Base-by-base conservation (phyloP, 2,329 filamentous ascomycete genomes). In the Aspergillus calidoustus region DNA sequence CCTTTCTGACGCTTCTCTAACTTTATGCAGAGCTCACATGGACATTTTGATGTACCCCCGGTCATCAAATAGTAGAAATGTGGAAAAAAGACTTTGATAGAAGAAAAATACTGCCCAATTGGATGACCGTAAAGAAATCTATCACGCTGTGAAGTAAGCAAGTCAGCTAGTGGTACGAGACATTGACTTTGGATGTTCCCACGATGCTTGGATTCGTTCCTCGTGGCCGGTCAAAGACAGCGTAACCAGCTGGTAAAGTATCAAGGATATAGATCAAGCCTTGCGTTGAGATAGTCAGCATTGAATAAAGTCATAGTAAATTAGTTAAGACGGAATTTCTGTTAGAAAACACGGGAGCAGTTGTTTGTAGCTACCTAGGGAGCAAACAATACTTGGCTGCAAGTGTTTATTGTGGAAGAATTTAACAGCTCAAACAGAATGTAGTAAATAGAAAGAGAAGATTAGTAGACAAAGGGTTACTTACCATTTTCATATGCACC, bases 61-160 rank as follows among this genome's bases (percentile, higher is more conserved):
- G 81, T 78, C 81, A 87, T 86, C 25, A 88, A 69, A 69, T 82
- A 79, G 54, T 80, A 74, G 69, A 89, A 88, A 62, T 89, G 87
- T 0, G 82, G 81, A 53, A 80, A 85, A 65, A 87, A 87, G 4
- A 81, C 74, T 22, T 79, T 79, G 0, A 82, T 79, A 0, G 86
- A 88, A 50, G 86, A 80, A 59, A 84, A 88, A 17, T 72, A 75
- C 52, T 76, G 75, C 7, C 80, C 80, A 7, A 74, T 72, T 0
- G 84, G 85, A 69, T 89, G 85, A 0, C 87, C 87, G 59, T 79
- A 88, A 0, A 88, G 73, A 59, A 84, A 87, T 54, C 81, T 80
- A 69, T 88, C 86, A 8, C 80, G 68, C 70, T 84, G 71, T 22
- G 67, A 7, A 23, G 13, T 34, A 52, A 13, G 9, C 22, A 4